Evolutionary conservation across 129 eudicot species (phyloP).

Genomic region (Daucus carota): DH1_v3.0 NC_030383.2:55113501-55114000

Average conservation of each 20-base stretch:
- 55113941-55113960: conserved; percentile 77
- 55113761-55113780: conserved; percentile 46
- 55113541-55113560: conserved; percentile 87
- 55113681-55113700: conserved; percentile 94
- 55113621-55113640: not conserved
- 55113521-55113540: conserved; percentile 95
- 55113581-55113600: conserved; percentile 35
- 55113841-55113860: conserved; percentile 54
- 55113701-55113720: conserved; percentile 92
- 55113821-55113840: not conserved
- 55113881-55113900: conserved; percentile 79
- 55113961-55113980: conserved; percentile 69
- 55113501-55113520: conserved; percentile 98
- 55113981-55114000: conserved; percentile 71
- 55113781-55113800: not conserved
- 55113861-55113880: conserved; percentile 87
- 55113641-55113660: not conserved
- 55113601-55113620: not conserved
- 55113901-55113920: conserved; percentile 66
- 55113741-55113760: conserved; percentile 79
- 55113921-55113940: conserved; percentile 78
- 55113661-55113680: not conserved
- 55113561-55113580: conserved; percentile 99
- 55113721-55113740: conserved; percentile 93
- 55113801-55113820: too few relatives aligned